These are phyloP conservation scores for Mycena belliarum DNA, from an alignment of 768 basidiomycete genomes.

Conservation along the genomic window DNA sequence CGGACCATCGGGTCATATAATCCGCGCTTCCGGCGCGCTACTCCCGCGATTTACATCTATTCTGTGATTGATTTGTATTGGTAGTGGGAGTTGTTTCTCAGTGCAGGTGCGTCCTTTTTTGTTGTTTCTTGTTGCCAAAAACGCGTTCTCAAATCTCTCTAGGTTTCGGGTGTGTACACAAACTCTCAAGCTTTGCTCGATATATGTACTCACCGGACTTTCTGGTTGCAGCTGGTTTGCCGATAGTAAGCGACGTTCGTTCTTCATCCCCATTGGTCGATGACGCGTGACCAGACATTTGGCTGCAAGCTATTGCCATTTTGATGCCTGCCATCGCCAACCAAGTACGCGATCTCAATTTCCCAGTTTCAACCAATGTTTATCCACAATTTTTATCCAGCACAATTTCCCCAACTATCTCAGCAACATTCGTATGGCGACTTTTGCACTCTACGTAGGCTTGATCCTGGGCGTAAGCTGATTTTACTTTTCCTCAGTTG, in stretches of 20 bases:
- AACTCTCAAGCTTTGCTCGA: neutral
- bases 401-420: constrained; percentile 22
- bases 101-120: constrained; percentile 8
- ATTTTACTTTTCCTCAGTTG: neutral
- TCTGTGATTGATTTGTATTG: constrained; percentile 1
- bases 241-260: constrained; percentile 11
- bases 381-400: constrained; percentile 23
- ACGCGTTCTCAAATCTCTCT: neutral
- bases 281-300: constrained; percentile 23
- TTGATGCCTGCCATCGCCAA: constrained; percentile 31
- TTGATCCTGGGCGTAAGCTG: constrained; percentile 39
- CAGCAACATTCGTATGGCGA: constrained; percentile 35
- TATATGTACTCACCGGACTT: neutral
- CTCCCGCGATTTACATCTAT: neutral
- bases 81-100: constrained; percentile 20
- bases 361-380: neutral
- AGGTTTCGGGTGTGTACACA: constrained; percentile 19
- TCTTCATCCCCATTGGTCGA: neutral
- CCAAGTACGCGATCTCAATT: constrained; percentile 6
- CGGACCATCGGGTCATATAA: no score
- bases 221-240: constrained; percentile 16
- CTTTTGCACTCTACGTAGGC: constrained; percentile 39
- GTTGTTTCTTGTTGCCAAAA: neutral
- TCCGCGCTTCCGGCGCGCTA: no score
- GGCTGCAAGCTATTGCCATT: constrained; percentile 41